phyloP scores from a whole-genome alignment of 2,329 filamentous ascomycete genomes.

The Monilinia polystroma region DNA sequence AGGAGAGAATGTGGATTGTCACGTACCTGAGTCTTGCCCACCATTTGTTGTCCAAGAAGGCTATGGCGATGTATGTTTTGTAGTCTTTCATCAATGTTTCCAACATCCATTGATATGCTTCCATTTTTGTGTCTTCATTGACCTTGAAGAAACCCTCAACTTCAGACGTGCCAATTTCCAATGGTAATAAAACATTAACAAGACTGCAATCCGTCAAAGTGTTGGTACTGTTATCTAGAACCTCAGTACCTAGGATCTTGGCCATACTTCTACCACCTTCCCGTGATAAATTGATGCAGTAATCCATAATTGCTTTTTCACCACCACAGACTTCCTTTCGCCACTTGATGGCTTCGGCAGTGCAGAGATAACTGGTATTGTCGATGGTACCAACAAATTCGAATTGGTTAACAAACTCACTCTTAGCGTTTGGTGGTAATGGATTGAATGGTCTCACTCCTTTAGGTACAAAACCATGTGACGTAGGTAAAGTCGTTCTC shows the following conservation, averaged over 20 bases:
- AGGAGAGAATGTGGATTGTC: neutral
- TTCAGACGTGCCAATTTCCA: conserved; percentile 44
- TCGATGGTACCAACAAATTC: conserved; percentile 77
- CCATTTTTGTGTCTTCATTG: conserved; percentile 42
- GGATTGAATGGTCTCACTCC: conserved; percentile 38
- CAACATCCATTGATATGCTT: conserved; percentile 58
- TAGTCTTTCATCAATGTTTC: conserved; percentile 55
- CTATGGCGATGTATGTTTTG: conserved; percentile 69
- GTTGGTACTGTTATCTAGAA: conserved; percentile 64
- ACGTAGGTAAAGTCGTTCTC: conserved; percentile 73
- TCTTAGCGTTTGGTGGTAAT: conserved; percentile 45
- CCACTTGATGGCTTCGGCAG: conserved; percentile 71
- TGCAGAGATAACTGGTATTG: conserved; percentile 67
- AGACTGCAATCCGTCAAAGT: conserved; percentile 67
- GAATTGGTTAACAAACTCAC: conserved; percentile 67
- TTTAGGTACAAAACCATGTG: conserved; percentile 68
- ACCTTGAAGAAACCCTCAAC: conserved; percentile 31
- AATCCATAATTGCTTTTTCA: conserved; percentile 66
- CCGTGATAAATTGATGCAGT: conserved; percentile 61
- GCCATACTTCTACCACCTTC: conserved; percentile 63
- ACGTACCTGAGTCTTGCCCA: conserved; percentile 60
- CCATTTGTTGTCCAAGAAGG: conserved; percentile 58
- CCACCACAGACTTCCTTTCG: conserved; percentile 68
- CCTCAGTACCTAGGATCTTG: conserved; percentile 62
- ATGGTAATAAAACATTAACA: conserved; percentile 71